Percentiles rank a stretch among this genome's conserved stretches.
phyloP scores from a whole-genome alignment of 2,329 filamentous ascomycete species.

The Cladosporium colombiae region DNA sequence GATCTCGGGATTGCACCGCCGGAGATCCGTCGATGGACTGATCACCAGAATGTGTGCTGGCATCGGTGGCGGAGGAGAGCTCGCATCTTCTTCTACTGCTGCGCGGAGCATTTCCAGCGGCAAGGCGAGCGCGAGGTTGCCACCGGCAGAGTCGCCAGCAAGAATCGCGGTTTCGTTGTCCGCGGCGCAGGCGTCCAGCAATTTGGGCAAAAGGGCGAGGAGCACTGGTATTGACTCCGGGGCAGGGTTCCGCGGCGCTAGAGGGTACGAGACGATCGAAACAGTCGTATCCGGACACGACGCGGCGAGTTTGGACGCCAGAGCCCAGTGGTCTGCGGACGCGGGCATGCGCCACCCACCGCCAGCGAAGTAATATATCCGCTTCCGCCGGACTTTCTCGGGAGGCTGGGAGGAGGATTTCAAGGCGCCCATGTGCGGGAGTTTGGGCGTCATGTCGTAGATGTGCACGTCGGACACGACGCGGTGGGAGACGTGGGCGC shows the following conservation, averaged over 20 bases:
- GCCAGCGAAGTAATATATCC: conserved; percentile 58
- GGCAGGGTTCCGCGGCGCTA: conserved; percentile 57
- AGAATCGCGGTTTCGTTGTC: conserved; percentile 49
- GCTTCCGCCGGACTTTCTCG: conserved; percentile 27
- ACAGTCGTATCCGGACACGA: conserved; percentile 43
- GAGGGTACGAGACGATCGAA: conserved; percentile 54
- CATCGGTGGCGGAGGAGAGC: conserved; percentile 25
- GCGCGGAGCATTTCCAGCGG: conserved; percentile 40
- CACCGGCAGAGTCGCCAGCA: conserved; percentile 58
- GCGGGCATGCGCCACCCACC: conserved; percentile 59
- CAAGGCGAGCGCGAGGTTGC: conserved; percentile 52
- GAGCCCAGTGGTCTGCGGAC: conserved; percentile 53
- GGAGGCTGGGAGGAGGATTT: not conserved
- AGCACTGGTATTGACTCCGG: conserved; percentile 51
- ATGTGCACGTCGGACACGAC: conserved; percentile 47
- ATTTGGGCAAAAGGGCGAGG: conserved; percentile 45
- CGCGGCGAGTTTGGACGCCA: conserved; percentile 49
- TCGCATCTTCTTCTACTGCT: not conserved
- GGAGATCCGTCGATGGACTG: conserved; percentile 53
- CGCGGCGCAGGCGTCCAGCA: conserved; percentile 44
- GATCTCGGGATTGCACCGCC: conserved; percentile 50
- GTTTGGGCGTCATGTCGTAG: conserved; percentile 43
- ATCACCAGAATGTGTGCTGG: conserved; percentile 48
- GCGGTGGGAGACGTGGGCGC: conserved; percentile 43
- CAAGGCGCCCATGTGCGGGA: not conserved